phyloP scores from a whole-genome alignment of 2,329 filamentous ascomycete species.

The Aspergillus bombycis region DNA sequence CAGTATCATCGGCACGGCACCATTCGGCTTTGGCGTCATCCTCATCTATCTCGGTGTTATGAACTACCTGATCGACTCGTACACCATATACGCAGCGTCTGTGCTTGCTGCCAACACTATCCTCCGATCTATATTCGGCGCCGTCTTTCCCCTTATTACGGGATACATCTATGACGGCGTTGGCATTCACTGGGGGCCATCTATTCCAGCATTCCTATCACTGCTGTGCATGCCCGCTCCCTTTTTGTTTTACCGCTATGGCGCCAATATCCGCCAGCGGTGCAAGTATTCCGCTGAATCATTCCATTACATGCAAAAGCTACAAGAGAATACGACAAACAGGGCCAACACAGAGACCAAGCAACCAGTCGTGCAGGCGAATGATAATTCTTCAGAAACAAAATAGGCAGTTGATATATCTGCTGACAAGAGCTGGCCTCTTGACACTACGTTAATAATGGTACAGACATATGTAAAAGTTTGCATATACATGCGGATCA shows the following conservation, averaged over 20 bases:
- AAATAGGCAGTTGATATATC: not conserved
- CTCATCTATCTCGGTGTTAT: constrained; percentile 9
- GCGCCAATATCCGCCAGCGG: not conserved
- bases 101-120: constrained; percentile 1
- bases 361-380: not conserved
- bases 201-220: constrained; percentile 7
- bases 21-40: constrained; percentile 10
- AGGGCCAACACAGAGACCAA: not conserved
- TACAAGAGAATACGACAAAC: constrained; percentile 1
- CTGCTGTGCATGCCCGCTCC: constrained; percentile 6
- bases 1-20: constrained; percentile 1
- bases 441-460: not conserved
- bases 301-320: not conserved
- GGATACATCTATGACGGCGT: constrained; percentile 7
- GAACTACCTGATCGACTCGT: constrained; percentile 11
- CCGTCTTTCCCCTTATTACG: constrained; percentile 7
- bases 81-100: constrained; percentile 11
- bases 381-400: not conserved
- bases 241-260: constrained; percentile 9
- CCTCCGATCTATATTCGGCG: not conserved
- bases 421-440: not conserved
- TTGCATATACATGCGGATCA: not conserved
- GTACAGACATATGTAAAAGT: not conserved
- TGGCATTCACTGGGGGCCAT: constrained; percentile 9
- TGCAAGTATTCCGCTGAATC: constrained; percentile 10